A percentile compares a stretch with the other conserved stretches of the same genome.
Evolutionary conservation across 1,284 basidiomycete genomes (phyloP).

Genomic region (Cutaneotrichosporon sp.): DNA sequence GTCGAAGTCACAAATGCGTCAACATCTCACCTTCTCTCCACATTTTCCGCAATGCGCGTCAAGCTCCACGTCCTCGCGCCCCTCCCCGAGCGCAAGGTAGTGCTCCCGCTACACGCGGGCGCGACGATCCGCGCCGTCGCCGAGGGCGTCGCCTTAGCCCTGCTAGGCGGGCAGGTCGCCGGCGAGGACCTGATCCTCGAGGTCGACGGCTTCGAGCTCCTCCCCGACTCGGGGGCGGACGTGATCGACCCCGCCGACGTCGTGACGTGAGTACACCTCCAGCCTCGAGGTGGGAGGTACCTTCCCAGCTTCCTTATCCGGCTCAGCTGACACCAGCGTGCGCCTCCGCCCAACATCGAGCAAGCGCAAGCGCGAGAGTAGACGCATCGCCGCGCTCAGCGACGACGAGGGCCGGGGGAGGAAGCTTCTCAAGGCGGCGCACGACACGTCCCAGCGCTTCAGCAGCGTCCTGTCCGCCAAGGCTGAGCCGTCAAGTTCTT

Average conservation of each 20-base stretch:
- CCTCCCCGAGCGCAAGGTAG: constrained; percentile 36
- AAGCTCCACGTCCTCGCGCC: constrained; percentile 38
- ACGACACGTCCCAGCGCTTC: not conserved
- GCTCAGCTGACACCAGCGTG: constrained; percentile 28
- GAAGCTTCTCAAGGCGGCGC: not conserved
- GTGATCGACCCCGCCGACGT: constrained; percentile 45
- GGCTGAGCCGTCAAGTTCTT: not conserved
- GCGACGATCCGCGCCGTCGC: constrained; percentile 10
- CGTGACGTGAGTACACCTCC: constrained; percentile 42
- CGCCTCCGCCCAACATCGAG: constrained; percentile 29
- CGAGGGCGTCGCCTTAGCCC: constrained; percentile 2
- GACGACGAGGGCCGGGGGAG: not conserved
- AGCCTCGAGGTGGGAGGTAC: no score
- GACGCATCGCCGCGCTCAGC: not conserved
- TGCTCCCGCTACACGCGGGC: constrained; percentile 16
- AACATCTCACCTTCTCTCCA: not conserved
- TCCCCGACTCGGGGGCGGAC: constrained; percentile 37
- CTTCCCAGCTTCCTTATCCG: no score
- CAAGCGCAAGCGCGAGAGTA: constrained; percentile 10
- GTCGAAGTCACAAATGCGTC: no score
- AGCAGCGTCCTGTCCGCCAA: not conserved
- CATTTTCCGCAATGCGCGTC: constrained; percentile 33
- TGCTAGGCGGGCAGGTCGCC: not conserved
- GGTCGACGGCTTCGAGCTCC: constrained; percentile 53
- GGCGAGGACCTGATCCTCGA: constrained; percentile 34